phyloP scores from a whole-genome alignment of 345 rosid genomes.

The Ceriops zippeliana region DNA sequence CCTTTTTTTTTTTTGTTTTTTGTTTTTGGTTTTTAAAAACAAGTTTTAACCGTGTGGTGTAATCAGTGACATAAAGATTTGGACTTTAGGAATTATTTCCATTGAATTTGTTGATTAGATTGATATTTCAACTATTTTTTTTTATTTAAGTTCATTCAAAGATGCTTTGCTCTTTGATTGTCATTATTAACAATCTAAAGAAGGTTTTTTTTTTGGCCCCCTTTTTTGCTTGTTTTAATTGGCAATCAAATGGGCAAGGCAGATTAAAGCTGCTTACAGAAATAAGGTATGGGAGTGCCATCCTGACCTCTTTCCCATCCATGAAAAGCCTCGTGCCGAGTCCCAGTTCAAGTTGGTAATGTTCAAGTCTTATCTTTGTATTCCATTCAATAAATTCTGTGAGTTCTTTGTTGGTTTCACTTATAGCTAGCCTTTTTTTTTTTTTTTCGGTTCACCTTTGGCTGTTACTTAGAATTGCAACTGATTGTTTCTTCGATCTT shows the following conservation, averaged over 20 bases:
- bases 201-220: neutral
- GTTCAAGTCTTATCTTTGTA: neutral
- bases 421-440: too few relatives aligned
- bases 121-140: too few relatives aligned
- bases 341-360: constrained; percentile 70
- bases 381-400: neutral
- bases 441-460: too few relatives aligned
- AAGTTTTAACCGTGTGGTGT: neutral
- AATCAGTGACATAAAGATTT: neutral
- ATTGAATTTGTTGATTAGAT: neutral
- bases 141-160: too few relatives aligned
- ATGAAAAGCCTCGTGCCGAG: constrained; percentile 63
- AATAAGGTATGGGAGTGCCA: constrained; percentile 86
- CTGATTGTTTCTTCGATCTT: too few relatives aligned
- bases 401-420: too few relatives aligned
- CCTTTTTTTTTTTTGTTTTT: neutral
- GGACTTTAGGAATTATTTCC: neutral
- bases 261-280: constrained; percentile 83
- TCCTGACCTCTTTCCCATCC: constrained; percentile 77
- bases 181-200: too few relatives aligned
- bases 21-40: neutral
- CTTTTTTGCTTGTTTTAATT: neutral
- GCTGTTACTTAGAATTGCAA: too few relatives aligned
- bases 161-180: too few relatives aligned
- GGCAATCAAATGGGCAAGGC: neutral